Evolutionary conservation across 2,329 filamentous ascomycete species (phyloP), one percentile per base, ranked within the genome.

Genomic region (Cytospora paraplurivora): DNA sequence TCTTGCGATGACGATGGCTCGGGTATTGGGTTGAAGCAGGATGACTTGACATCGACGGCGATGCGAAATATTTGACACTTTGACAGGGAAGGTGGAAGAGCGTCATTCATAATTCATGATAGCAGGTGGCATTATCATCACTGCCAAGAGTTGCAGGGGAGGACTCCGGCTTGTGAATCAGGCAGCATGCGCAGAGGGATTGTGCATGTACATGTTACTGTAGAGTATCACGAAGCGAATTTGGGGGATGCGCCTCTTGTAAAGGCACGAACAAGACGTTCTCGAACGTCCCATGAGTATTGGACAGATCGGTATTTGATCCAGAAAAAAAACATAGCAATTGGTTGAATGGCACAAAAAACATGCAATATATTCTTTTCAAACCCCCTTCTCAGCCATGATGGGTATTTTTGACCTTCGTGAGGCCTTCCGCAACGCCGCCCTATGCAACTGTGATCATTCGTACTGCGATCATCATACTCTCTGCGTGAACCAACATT

Each of bases 341-440:
- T 60, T 44, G 35, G 44, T 56, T n/a, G 11, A 61, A 52, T 32
- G 44, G 53, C 44, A 56, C 33, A 44, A 32, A 33, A 35, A 61
- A 49, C 15, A 58, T 44, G 47, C 61, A 53, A 52, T 52, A 44
- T n/a, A 62, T 59, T 33, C n/a, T 44, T 21, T 34, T 27, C 4
- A 35, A 53, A 11, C 17, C 35, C 33, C 34, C 21, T 38, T 53
- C 15, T 33, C 19, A 32, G 33, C 32, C 38, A 27, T 62, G 49
- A 47, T 64, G 64, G 64, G 64, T 64, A 66, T 64, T 47, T 32
- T 5, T 62, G 21, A 62, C 41, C 55, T 38, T 59, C 37, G 13
- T 53, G 32, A 51, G 19, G 41, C 55, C 53, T 59, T 38, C 19
- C 52, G 21, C 35, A 63, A 65, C 63, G 61, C 63, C 63, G 21